Conservation (phyloP, 768 basidiomycete genomes). For the Termitomyces sp. region DNA sequence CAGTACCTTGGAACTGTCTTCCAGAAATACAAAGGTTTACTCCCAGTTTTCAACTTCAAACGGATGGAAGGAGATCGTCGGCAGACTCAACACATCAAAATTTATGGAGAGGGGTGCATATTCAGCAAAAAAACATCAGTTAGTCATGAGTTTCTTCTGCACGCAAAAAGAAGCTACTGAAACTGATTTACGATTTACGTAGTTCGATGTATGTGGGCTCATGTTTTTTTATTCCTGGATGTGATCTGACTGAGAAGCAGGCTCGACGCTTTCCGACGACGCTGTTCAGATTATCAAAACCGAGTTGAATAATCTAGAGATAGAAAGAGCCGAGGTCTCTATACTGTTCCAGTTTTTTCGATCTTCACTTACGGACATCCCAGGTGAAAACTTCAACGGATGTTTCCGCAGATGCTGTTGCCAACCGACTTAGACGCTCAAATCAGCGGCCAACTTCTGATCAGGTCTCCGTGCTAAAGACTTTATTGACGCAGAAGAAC, state of each 20-base stretch:
- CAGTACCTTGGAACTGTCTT: neutral
- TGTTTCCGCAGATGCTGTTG: neutral
- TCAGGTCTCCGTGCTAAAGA: neutral
- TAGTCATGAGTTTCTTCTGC: neutral
- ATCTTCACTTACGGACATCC: neutral
- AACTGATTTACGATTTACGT: neutral
- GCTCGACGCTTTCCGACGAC: neutral
- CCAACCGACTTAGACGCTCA: neutral
- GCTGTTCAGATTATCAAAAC: neutral
- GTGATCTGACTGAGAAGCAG: neutral
- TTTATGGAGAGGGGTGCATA: neutral
- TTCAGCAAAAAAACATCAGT: neutral
- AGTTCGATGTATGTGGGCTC: neutral
- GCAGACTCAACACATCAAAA: neutral
- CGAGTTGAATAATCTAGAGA: neutral
- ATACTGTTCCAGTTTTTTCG: neutral
- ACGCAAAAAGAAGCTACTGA: neutral
- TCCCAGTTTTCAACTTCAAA: neutral
- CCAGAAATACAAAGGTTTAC: neutral
- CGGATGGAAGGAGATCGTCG: neutral
- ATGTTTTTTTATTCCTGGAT: neutral
- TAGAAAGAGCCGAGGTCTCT: neutral
- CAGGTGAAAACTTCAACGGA: neutral
- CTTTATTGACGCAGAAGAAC: neutral
- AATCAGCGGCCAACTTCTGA: conserved; percentile 3